These are phyloP conservation scores for Ascochyta pisi DNA, from an alignment of 2,329 filamentous ascomycete species.

Conservation along the genomic window DNA sequence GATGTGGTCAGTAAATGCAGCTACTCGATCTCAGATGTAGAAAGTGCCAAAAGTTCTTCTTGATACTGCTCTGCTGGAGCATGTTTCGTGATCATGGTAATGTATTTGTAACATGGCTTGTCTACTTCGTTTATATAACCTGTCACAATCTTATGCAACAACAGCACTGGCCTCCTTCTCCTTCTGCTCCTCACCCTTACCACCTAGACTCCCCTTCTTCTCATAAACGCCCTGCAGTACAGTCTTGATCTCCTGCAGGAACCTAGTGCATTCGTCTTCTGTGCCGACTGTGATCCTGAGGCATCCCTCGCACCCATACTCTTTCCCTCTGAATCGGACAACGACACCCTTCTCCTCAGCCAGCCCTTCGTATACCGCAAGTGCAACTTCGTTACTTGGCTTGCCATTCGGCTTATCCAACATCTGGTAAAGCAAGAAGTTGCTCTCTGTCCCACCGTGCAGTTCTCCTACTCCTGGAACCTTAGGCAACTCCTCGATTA, in stretches of 20 bases:
- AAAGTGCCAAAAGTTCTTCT: no score
- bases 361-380: conserved; percentile 81
- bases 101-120: background rate
- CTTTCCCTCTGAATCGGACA: conserved; percentile 90
- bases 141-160: conserved; percentile 47
- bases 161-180: conserved; percentile 59
- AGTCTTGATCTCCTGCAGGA: conserved; percentile 71
- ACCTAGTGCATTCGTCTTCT: conserved; percentile 80
- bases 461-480: conserved; percentile 82
- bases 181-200: conserved; percentile 53
- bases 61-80: no score
- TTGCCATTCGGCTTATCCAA: conserved; percentile 70
- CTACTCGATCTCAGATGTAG: no score
- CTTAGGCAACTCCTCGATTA: conserved; percentile 74
- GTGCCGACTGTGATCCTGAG: conserved; percentile 92
- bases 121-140: background rate
- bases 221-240: conserved; percentile 59
- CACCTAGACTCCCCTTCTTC: conserved; percentile 39
- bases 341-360: conserved; percentile 90
- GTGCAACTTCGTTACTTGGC: conserved; percentile 79
- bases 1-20: no score
- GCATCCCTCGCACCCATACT: conserved; percentile 87
- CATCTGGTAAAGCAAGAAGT: conserved; percentile 92
- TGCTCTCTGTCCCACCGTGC: conserved; percentile 79
- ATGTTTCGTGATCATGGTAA: background rate